A percentile compares a stretch with the other conserved stretches of the same genome.
phyloP scores from a whole-genome alignment of 345 rosid genomes.

The Brassica carinata region DNA sequence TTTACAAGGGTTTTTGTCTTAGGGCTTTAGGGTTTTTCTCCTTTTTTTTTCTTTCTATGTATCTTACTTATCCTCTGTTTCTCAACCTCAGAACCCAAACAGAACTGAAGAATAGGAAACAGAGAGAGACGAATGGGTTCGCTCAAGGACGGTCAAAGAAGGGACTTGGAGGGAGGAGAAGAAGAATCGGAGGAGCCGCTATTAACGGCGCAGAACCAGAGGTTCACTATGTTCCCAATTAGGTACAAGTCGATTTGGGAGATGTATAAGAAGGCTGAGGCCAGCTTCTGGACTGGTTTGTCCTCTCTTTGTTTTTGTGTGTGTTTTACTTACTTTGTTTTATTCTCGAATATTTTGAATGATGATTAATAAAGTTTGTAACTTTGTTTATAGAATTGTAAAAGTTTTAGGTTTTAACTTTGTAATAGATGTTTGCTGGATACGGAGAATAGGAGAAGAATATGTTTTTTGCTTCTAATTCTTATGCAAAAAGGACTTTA shows the following conservation, averaged over 20 bases:
- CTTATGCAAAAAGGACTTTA: too few species aligned
- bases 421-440: too few species aligned
- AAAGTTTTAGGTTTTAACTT: neutral
- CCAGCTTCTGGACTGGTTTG: slow-evolving; percentile 92
- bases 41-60: neutral
- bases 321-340: too few species aligned
- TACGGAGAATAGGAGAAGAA: too few species aligned
- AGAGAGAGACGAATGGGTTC: slow-evolving; percentile 30
- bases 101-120: neutral
- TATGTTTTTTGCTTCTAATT: too few species aligned
- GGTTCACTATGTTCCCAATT: slow-evolving; percentile 92
- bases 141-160: slow-evolving; percentile 14
- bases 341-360: neutral
- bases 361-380: neutral
- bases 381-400: neutral
- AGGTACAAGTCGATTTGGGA: slow-evolving; percentile 76
- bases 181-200: slow-evolving; percentile 58
- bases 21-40: slow-evolving; percentile 8
- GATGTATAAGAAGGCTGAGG: slow-evolving; percentile 96
- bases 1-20: slow-evolving; percentile 26
- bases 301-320: neutral
- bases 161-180: slow-evolving; percentile 2
- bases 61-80: slow-evolving; percentile 35
- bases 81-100: slow-evolving; percentile 10
- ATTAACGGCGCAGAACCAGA: slow-evolving; percentile 64